Conservation (phyloP, 2,329 filamentous ascomycete genomes). For the Colletotrichum sp. region DNA sequence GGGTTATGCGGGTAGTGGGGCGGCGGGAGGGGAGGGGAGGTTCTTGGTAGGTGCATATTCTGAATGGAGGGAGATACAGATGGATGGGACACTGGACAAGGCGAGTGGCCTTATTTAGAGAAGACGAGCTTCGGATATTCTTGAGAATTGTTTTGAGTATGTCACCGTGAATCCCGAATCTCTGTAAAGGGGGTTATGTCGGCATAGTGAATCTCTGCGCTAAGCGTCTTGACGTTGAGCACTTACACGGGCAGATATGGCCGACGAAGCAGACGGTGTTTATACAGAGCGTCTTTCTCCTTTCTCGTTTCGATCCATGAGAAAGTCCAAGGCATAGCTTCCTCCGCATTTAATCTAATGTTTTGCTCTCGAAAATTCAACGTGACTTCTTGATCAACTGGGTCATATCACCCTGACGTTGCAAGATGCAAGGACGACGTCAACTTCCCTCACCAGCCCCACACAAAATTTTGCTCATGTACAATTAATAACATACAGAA, state of each 20-base stretch:
- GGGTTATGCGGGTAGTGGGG: background rate
- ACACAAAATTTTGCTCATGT: too few species aligned
- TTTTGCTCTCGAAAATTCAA: background rate
- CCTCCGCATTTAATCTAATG: background rate
- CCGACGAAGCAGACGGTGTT: background rate
- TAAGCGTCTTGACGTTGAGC: background rate
- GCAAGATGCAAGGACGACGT: background rate
- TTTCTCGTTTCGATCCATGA: background rate
- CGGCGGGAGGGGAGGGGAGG: background rate
- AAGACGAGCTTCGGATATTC: background rate
- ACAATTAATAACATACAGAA: too few species aligned
- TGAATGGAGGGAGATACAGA: background rate
- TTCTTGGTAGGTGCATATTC: background rate
- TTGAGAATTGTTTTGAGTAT: background rate
- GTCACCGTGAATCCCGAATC: background rate
- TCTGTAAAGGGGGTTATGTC: background rate
- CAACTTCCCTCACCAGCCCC: background rate
- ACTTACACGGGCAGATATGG: background rate
- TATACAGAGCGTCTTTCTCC: background rate
- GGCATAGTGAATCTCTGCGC: background rate
- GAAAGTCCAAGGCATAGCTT: background rate
- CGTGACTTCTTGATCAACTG: background rate
- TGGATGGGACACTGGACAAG: background rate
- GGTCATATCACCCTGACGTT: background rate
- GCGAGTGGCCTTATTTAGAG: background rate